Conservation (phyloP, 2,329 filamentous ascomycete genomes). For the Hypoxylon sp. region DNA sequence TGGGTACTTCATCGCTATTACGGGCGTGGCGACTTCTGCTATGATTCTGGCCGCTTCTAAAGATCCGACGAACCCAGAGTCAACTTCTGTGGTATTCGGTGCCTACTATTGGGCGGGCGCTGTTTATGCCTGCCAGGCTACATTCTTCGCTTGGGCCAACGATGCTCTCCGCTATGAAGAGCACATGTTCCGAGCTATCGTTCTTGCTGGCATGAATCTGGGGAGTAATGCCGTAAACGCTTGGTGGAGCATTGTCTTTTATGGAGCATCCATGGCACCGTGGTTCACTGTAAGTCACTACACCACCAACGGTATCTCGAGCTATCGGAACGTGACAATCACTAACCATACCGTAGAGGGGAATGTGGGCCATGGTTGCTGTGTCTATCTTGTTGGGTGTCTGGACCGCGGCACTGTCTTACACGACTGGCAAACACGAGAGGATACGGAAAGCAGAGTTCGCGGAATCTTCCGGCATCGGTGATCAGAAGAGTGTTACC, state of each 20-base stretch:
- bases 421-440: slow-evolving; percentile 59
- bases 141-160: slow-evolving; percentile 83
- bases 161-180: slow-evolving; percentile 77
- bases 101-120: slow-evolving; percentile 80
- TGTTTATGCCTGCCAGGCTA: slow-evolving; percentile 80
- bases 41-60: slow-evolving; percentile 71
- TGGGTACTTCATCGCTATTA: slow-evolving; percentile 76
- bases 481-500: slow-evolving; percentile 22
- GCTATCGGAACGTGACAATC: not conserved
- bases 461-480: slow-evolving; percentile 17
- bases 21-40: slow-evolving; percentile 72
- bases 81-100: slow-evolving; percentile 70
- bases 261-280: slow-evolving; percentile 75
- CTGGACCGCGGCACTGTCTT: slow-evolving; percentile 71
- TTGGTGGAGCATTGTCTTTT: slow-evolving; percentile 82
- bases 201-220: slow-evolving; percentile 80
- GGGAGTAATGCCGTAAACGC: slow-evolving; percentile 78
- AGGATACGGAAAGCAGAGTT: slow-evolving; percentile 47
- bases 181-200: slow-evolving; percentile 73
- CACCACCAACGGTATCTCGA: not conserved
- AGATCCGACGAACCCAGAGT: slow-evolving; percentile 56
- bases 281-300: slow-evolving; percentile 69
- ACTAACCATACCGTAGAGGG: slow-evolving; percentile 59
- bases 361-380: slow-evolving; percentile 83
- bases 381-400: slow-evolving; percentile 70